A percentile compares a stretch with the other conserved stretches of the same genome.
Evolutionary conservation across 805 yeast genomes (phyloP).

Genomic region (Ogataea corticis): DNA sequence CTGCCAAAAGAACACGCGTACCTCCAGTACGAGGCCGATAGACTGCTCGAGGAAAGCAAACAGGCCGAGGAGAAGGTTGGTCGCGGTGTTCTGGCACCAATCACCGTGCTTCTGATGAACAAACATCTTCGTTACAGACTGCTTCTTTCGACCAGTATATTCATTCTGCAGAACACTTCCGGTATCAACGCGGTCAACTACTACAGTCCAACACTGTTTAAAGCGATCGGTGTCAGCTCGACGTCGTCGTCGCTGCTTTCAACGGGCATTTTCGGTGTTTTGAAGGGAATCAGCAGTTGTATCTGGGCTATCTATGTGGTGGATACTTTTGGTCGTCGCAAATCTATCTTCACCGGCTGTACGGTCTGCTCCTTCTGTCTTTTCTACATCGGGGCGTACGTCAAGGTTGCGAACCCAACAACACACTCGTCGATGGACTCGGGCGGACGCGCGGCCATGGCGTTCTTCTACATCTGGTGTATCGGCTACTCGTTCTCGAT

Average conservation of each 20-base stretch:
- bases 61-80: conserved; percentile 12
- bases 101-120: conserved; percentile 39
- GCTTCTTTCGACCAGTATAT: conserved; percentile 17
- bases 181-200: conserved; percentile 51
- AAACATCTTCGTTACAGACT: conserved; percentile 25
- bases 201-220: conserved; percentile 47
- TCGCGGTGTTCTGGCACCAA: conserved; percentile 35
- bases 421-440: not conserved
- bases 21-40: conserved; percentile 56
- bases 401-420: conserved; percentile 3
- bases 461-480: conserved; percentile 7
- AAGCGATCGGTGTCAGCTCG: conserved; percentile 40
- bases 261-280: conserved; percentile 19
- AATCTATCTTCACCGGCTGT: conserved; percentile 5
- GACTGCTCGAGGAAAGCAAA: conserved; percentile 54
- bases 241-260: conserved; percentile 26
- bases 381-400: conserved; percentile 6
- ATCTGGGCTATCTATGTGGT: conserved; percentile 6
- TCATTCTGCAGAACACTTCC: conserved; percentile 29
- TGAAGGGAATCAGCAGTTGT: conserved; percentile 3
- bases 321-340: conserved; percentile 5
- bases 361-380: conserved; percentile 5
- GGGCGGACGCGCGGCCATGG: conserved; percentile 7
- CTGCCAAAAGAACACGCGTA: conserved; percentile 43
- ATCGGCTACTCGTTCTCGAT: conserved; percentile 5